Evolutionary conservation across 2,329 filamentous ascomycete species (phyloP).

Genomic region (Sclerotinia trifoliorum): DNA sequence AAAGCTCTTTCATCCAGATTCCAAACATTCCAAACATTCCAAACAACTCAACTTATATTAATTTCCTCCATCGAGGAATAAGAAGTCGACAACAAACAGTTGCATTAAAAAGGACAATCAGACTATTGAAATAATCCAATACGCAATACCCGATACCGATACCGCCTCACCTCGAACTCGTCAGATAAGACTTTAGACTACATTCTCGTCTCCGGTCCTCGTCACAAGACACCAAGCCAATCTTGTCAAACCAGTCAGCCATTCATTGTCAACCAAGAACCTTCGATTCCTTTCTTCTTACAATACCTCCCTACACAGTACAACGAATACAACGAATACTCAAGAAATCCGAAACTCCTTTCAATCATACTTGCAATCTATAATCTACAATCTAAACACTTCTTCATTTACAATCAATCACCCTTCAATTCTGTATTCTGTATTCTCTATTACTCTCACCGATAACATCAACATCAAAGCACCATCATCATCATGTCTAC

Average conservation of each 20-base stretch:
- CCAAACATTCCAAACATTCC: neutral
- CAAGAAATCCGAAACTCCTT: neutral
- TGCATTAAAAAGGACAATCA: slow-evolving; percentile 18
- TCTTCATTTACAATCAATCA: neutral
- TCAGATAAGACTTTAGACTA: slow-evolving; percentile 18
- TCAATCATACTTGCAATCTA: neutral
- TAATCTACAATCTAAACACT: neutral
- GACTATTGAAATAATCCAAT: slow-evolving; percentile 6
- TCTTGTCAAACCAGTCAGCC: neutral
- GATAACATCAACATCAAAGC: neutral
- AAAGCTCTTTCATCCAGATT: neutral
- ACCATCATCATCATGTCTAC: slow-evolving; percentile 31
- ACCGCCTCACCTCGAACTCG: slow-evolving; percentile 17
- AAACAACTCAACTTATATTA: neutral
- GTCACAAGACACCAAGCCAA: slow-evolving; percentile 22
- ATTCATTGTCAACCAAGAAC: slow-evolving; percentile 12
- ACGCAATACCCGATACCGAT: slow-evolving; percentile 11
- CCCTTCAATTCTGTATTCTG: neutral
- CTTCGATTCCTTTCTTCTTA: slow-evolving; percentile 15
- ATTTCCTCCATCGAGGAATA: neutral
- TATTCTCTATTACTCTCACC: neutral
- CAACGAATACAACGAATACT: slow-evolving; percentile 19
- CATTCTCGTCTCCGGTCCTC: slow-evolving; percentile 23
- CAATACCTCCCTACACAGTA: neutral
- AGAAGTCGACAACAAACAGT: slow-evolving; percentile 20